Evolutionary conservation across 495 filamentous ascomycete species (phyloP).

Genomic region (Astrothelium macrocarpum): DNA sequence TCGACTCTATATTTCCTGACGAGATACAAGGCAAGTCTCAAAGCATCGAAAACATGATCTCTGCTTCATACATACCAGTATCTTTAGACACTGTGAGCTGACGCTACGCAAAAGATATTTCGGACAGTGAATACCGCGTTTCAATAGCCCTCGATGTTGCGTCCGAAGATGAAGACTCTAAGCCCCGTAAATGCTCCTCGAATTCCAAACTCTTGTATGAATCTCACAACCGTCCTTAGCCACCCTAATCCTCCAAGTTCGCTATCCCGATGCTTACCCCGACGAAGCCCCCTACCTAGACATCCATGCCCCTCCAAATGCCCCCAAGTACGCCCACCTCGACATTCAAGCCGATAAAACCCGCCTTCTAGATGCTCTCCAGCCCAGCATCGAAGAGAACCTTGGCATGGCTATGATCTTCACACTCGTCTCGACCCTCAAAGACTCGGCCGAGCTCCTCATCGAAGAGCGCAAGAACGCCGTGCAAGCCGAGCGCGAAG

Average conservation of each 20-base stretch:
- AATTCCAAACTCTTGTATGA: background rate
- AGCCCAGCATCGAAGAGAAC: constrained; percentile 71
- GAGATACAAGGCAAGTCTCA: constrained; percentile 71
- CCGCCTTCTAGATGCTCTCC: constrained; percentile 55
- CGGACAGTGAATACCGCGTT: constrained; percentile 76
- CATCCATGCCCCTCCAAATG: constrained; percentile 59
- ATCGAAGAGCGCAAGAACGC: constrained; percentile 58
- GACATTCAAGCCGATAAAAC: constrained; percentile 60
- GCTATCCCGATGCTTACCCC: constrained; percentile 79
- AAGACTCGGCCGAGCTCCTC: constrained; percentile 76
- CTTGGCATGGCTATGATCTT: constrained; percentile 98
- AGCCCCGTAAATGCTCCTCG: constrained; percentile 14
- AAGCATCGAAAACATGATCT: constrained; percentile 10
- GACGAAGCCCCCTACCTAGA: constrained; percentile 74
- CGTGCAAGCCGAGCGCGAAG: constrained; percentile 52
- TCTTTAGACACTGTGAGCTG: background rate
- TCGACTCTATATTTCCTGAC: constrained; percentile 96
- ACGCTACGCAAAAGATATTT: constrained; percentile 55
- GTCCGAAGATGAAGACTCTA: constrained; percentile 51
- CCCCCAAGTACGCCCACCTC: constrained; percentile 52
- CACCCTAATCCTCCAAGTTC: constrained; percentile 67
- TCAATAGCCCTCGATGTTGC: constrained; percentile 66
- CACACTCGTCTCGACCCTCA: constrained; percentile 73
- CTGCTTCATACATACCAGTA: background rate
- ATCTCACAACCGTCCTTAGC: constrained; percentile 30